Conservation (phyloP, 139 green algal genomes). For the Limnomonas spitsbergensis region DNA sequence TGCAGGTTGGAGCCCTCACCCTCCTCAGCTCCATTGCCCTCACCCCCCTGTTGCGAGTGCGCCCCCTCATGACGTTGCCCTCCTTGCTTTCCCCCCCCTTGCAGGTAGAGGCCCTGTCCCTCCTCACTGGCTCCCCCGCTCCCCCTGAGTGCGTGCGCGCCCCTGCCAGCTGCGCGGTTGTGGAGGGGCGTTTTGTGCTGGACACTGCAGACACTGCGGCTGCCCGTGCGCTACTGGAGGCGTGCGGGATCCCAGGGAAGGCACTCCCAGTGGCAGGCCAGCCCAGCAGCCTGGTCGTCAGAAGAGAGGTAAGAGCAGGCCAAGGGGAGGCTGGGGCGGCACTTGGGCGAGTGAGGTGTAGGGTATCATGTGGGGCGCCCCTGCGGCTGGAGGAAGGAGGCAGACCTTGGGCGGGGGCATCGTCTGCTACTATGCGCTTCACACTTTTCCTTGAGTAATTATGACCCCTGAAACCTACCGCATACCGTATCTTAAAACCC, state of each 20-base stretch:
- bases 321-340: too few relatives aligned
- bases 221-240: slow-evolving; percentile 32
- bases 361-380: too few relatives aligned
- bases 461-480: too few relatives aligned
- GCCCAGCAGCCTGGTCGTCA: slow-evolving; percentile 7
- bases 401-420: too few relatives aligned
- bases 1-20: too few relatives aligned
- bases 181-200: slow-evolving; percentile 60
- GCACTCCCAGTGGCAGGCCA: neutral
- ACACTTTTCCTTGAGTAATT: too few relatives aligned
- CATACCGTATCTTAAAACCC: too few relatives aligned
- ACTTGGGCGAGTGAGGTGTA: too few relatives aligned
- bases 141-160: slow-evolving; percentile 60
- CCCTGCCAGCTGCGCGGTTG: slow-evolving; percentile 52
- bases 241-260: slow-evolving; percentile 25
- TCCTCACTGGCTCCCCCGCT: slow-evolving; percentile 67
- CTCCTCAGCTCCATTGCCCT: too few relatives aligned
- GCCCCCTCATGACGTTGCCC: neutral
- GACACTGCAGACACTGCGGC: neutral
- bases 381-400: too few relatives aligned
- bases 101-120: slow-evolving; percentile 58
- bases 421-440: too few relatives aligned
- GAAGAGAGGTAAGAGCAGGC: slow-evolving; percentile 26
- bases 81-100: neutral
- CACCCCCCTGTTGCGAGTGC: neutral